Percentiles rank a stretch among this genome's conserved stretches.
phyloP scores from a whole-genome alignment of 225 moss, liverwort and hornwort genomes.

The Pseudoscleropodium purum region DNA sequence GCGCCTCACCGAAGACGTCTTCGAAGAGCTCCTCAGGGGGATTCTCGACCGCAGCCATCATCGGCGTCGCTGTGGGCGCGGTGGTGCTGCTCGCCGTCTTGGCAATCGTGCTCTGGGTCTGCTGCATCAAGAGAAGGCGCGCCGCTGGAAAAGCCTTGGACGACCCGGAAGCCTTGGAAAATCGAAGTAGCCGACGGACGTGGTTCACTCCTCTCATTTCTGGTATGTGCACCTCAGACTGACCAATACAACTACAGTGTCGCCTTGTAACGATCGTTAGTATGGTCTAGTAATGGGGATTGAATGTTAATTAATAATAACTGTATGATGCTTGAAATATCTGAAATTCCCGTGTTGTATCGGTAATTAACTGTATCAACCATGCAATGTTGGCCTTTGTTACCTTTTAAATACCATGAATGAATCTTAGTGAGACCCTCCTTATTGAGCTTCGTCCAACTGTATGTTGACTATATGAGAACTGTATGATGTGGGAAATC shows the following conservation, averaged over 20 bases:
- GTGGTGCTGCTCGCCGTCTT: slow-evolving; percentile 6
- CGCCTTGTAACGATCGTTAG: background rate
- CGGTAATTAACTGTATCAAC: background rate
- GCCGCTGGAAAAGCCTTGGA: slow-evolving; percentile 1
- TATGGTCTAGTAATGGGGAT: background rate
- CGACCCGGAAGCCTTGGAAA: slow-evolving; percentile 20
- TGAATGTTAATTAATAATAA: background rate
- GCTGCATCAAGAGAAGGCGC: slow-evolving; percentile 28
- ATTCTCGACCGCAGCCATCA: slow-evolving; percentile 9
- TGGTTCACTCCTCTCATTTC: slow-evolving; percentile 67
- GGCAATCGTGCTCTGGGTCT: slow-evolving; percentile 14
- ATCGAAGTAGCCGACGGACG: slow-evolving; percentile 28
- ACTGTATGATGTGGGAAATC: background rate
- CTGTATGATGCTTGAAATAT: background rate
- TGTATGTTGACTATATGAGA: background rate
- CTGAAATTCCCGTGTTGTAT: background rate
- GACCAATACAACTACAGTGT: background rate
- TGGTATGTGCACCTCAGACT: slow-evolving; percentile 10
- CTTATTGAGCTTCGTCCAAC: background rate
- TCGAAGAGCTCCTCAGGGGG: background rate
- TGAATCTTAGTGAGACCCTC: background rate
- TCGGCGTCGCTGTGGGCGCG: slow-evolving; percentile 29
- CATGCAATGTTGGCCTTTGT: background rate
- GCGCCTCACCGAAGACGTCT: background rate
- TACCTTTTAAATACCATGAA: background rate